Percentiles rank a stretch among this genome's conserved stretches.
Evolutionary conservation across 192 early-diverging fungal genomes (phyloP).

Genomic region (Mortierella hygrophila): DNA sequence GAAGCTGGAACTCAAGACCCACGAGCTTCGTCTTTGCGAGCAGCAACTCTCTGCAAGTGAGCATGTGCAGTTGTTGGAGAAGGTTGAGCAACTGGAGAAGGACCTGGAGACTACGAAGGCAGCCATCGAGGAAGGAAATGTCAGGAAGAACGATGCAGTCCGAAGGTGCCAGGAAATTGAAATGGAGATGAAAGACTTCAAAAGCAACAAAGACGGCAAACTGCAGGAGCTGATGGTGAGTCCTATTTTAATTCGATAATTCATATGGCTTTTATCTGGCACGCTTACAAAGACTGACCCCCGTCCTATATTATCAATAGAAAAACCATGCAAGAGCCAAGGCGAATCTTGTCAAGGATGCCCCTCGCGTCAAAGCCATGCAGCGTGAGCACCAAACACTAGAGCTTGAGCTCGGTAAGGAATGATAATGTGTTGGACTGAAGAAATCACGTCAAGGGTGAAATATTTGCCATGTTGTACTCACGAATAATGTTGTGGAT

Average conservation of each 20-base stretch:
- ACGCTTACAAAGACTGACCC: background rate
- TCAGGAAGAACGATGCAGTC: slow-evolving; percentile 62
- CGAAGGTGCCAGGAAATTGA: slow-evolving; percentile 75
- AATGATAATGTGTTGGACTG: slow-evolving; percentile 19
- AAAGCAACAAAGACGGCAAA: slow-evolving; percentile 89
- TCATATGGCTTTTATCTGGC: background rate
- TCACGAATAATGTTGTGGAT: background rate
- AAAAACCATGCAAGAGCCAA: slow-evolving; percentile 77
- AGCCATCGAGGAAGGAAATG: slow-evolving; percentile 56
- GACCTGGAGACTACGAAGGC: slow-evolving; percentile 64
- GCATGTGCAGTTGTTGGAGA: slow-evolving; percentile 62
- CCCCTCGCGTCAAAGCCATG: slow-evolving; percentile 69
- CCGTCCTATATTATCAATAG: slow-evolving; percentile 33
- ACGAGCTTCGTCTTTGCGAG: slow-evolving; percentile 83
- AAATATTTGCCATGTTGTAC: background rate
- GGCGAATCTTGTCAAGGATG: slow-evolving; percentile 67
- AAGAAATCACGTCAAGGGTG: background rate
- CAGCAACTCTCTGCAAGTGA: slow-evolving; percentile 81
- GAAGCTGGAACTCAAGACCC: slow-evolving; percentile 78
- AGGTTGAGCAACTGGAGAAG: slow-evolving; percentile 68
- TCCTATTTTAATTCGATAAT: background rate
- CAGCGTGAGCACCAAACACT: slow-evolving; percentile 75
- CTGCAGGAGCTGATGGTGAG: slow-evolving; percentile 82
- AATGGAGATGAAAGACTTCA: slow-evolving; percentile 92
- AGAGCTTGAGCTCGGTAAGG: slow-evolving; percentile 74